Base-by-base conservation (phyloP, 2,329 filamentous ascomycete genomes). In the Dactylellina haptotyla region DNA sequence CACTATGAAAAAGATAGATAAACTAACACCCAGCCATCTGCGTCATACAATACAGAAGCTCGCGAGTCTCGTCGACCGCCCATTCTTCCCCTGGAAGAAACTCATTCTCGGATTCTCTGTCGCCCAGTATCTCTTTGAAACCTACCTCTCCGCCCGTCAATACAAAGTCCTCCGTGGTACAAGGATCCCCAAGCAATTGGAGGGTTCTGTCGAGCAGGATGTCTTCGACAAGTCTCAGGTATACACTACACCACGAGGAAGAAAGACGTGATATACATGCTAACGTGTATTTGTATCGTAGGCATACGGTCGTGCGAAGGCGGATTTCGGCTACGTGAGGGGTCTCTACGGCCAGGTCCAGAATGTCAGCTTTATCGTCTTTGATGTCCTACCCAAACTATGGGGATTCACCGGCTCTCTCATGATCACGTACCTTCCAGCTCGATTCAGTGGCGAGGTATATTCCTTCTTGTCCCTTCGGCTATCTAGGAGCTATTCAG, bases 261-360 rank as follows among this genome's bases (percentile, higher is more conserved):
- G 26, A 12, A 43, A 6, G 26, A 28, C n/a, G 20, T 46, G 6
- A 23, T 2, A 18, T 12, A n/a, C 50, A 23, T 50, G 20, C 34
- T 48, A 28, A 54, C 37, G 32, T 12, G 54, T 18, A 23, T 16
- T 4, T 25, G 18, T 6, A 16, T 67, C 37, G 23, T 79, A 89
- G 87, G 91, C 90, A 79, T 99, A 99, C 81, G 93, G 94, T 79
- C 91, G 95, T 79, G 93, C 94, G 80, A 99, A 99, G 84, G 92
- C 93, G 76, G 90, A 93, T 82, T 99, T 93, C 82, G 86, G 88
- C 80, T 89, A 97, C 82, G 80, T 95, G 80, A 90, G 86, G 78
- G 89, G 88, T 82, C 85, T 97, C 79, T 96, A 90, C 84, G 87
- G 89, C 80, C 93, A 97, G 83, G 83, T 93, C 78, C 93, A 96